Evolutionary conservation across 148 eudicot species (phyloP).

Genomic region (Drosera capensis): DNA sequence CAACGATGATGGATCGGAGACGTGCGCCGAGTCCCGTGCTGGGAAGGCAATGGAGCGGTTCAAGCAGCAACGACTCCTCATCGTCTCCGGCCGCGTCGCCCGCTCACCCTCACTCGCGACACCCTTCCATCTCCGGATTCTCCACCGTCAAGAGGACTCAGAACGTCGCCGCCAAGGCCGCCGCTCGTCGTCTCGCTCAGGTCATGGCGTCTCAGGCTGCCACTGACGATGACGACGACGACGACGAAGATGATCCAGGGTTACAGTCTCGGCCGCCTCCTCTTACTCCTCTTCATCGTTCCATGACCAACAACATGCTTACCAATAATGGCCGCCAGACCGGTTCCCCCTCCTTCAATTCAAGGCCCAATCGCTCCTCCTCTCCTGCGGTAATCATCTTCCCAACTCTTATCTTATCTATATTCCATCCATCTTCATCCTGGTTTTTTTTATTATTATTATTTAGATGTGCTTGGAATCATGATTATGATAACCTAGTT

Average conservation of each 20-base stretch:
- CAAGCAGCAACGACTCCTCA: conserved; percentile 61
- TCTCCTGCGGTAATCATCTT: conserved; percentile 58
- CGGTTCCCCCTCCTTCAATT: conserved; percentile 14
- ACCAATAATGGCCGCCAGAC: conserved; percentile 9
- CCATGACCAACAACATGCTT: conserved; percentile 2
- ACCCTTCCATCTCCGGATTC: conserved; percentile 22
- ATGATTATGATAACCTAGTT: too few relatives aligned
- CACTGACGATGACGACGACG: conserved; percentile 28
- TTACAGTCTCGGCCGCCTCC: conserved; percentile 33
- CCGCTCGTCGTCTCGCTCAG: conserved; percentile 79
- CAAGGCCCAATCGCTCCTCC: conserved; percentile 43
- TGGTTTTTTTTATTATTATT: neutral
- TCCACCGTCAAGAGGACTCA: conserved; percentile 79
- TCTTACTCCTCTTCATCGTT: conserved; percentile 10
- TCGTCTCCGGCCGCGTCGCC: conserved; percentile 80
- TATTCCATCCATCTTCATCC: too few relatives aligned
- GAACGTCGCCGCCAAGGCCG: conserved; percentile 91
- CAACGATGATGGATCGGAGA: conserved; percentile 78
- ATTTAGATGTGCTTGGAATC: neutral
- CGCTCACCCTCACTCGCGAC: conserved; percentile 61
- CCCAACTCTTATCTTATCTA: neutral
- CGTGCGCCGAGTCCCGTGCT: conserved; percentile 74
- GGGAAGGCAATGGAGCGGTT: conserved; percentile 66
- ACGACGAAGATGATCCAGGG: conserved; percentile 53
- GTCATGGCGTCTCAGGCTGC: conserved; percentile 72